Conservation (phyloP, 2,329 filamentous ascomycete genomes). For the Elsinoe batatas region DNA sequence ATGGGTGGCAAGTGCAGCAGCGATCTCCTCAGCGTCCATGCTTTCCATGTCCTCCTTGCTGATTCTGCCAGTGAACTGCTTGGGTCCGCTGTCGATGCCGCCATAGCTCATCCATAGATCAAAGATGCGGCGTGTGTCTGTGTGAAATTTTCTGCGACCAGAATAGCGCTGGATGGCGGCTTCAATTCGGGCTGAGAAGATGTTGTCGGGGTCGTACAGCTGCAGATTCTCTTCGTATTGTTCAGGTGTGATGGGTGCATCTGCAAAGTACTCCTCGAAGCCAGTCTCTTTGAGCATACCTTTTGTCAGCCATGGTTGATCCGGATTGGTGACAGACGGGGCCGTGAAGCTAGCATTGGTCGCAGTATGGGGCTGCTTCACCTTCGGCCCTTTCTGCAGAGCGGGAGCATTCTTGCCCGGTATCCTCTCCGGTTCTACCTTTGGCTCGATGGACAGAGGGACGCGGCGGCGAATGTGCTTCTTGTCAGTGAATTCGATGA, state of each 20-base stretch:
- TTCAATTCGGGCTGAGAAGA: conserved; percentile 61
- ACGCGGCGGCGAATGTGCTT: conserved; percentile 35
- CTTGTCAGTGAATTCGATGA: conserved; percentile 32
- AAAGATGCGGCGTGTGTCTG: conserved; percentile 55
- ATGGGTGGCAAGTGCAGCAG: conserved; percentile 52
- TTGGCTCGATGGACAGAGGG: conserved; percentile 24
- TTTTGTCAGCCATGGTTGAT: conserved; percentile 30
- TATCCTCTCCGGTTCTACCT: conserved; percentile 24
- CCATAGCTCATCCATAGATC: conserved; percentile 73
- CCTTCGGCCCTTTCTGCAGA: conserved; percentile 22
- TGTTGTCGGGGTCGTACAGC: conserved; percentile 51
- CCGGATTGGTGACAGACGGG: not conserved
- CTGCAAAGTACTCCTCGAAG: conserved; percentile 62
- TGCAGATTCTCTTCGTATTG: conserved; percentile 57
- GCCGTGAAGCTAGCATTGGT: conserved; percentile 6
- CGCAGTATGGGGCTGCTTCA: conserved; percentile 17
- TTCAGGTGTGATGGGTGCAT: conserved; percentile 63
- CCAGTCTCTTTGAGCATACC: conserved; percentile 35
- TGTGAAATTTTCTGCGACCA: conserved; percentile 62
- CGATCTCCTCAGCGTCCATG: conserved; percentile 55
- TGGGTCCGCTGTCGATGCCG: conserved; percentile 57
- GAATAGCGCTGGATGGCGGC: conserved; percentile 75
- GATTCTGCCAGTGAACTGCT: conserved; percentile 51
- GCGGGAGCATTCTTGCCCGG: conserved; percentile 17
- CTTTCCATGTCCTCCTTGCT: conserved; percentile 51